phyloP scores from a whole-genome alignment of 2,329 filamentous ascomycete species.

The Aphanoascus verrucosus region DNA sequence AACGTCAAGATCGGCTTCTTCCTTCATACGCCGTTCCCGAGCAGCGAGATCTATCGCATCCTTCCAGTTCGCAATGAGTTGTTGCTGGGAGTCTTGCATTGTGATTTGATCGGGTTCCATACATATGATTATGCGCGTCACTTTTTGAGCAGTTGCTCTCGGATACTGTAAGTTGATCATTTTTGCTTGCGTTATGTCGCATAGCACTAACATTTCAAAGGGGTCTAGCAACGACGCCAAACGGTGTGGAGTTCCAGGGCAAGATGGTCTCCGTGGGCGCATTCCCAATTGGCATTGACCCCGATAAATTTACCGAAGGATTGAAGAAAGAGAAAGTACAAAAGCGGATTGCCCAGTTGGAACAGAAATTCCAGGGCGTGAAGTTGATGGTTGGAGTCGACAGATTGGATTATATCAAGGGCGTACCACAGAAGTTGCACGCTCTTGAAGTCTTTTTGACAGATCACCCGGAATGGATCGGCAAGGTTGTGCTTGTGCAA shows the following conservation, averaged over 20 bases:
- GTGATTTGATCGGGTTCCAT: conserved; percentile 94
- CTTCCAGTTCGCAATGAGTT: conserved; percentile 84
- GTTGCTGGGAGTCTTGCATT: conserved; percentile 76
- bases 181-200: not conserved
- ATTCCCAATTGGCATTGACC: conserved; percentile 96
- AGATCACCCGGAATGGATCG: conserved; percentile 95
- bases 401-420: conserved; percentile 96
- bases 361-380: conserved; percentile 86
- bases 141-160: conserved; percentile 92
- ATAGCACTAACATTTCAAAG: conserved; percentile 21
- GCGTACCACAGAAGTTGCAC: conserved; percentile 93
- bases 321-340: conserved; percentile 76
- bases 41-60: conserved; percentile 92
- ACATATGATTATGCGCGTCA: conserved; percentile 98
- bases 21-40: conserved; percentile 92
- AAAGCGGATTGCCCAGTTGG: conserved; percentile 71
- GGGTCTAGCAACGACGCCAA: conserved; percentile 62
- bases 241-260: conserved; percentile 81
- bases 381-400: conserved; percentile 97
- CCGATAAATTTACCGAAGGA: conserved; percentile 87
- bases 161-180: conserved; percentile 58
- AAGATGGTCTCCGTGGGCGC: conserved; percentile 85
- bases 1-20: conserved; percentile 98
- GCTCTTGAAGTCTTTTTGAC: conserved; percentile 93
- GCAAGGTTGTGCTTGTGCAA: conserved; percentile 91